Conservation (phyloP, 192 early-diverging fungal species). For the Umbelopsis ramanniana region DNA sequence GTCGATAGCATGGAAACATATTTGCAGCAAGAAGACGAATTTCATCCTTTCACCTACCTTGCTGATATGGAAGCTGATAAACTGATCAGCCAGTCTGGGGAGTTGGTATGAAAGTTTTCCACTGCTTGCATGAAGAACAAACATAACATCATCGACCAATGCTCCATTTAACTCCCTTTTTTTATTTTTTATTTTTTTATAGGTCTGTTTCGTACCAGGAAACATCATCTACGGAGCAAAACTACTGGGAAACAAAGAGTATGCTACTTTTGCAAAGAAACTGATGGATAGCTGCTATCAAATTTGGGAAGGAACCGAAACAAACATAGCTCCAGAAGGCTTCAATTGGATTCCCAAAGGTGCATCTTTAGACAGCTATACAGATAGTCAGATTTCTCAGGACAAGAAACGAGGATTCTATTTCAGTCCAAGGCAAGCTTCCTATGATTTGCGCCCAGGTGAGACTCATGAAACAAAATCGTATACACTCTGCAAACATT, state of each 20-base stretch:
- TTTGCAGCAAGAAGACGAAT: conserved; percentile 19
- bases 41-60: conserved; percentile 13
- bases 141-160: too few species aligned
- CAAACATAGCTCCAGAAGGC: conserved; percentile 57
- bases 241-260: conserved; percentile 42
- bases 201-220: conserved; percentile 63
- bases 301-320: conserved; percentile 45
- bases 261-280: conserved; percentile 41
- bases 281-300: conserved; percentile 52
- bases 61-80: conserved; percentile 12
- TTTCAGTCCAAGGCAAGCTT: background rate
- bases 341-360: conserved; percentile 37
- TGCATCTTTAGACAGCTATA: background rate
- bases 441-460: conserved; percentile 59
- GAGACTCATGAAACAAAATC: background rate
- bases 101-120: conserved; percentile 27
- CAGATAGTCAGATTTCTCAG: conserved; percentile 2
- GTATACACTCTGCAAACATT: background rate
- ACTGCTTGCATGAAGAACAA: background rate
- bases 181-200: background rate
- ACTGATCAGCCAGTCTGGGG: conserved; percentile 21
- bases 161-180: too few species aligned
- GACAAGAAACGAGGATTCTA: conserved; percentile 22
- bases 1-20: conserved; percentile 30
- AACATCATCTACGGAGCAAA: conserved; percentile 53